Percentiles rank a stretch among this genome's conserved stretches.
Conservation (phyloP, 2,329 filamentous ascomycete genomes). For the Exophiala alcalophila region DNA sequence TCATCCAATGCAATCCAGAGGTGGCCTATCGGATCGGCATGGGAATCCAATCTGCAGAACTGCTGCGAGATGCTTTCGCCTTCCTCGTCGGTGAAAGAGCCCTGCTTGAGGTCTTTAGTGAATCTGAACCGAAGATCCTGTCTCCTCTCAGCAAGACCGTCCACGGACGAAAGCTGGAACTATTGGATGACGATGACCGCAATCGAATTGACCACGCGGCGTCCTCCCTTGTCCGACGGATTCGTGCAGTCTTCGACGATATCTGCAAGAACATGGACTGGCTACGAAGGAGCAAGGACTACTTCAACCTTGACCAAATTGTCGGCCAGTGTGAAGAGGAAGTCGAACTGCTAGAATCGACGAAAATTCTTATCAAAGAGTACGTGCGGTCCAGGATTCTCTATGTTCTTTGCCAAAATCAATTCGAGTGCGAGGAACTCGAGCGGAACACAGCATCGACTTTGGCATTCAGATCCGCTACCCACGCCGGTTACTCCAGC, state of each 20-base stretch:
- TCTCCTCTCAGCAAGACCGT: constrained; percentile 31
- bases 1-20: constrained; percentile 64
- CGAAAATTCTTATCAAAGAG: constrained; percentile 33
- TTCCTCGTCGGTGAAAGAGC: constrained; percentile 64
- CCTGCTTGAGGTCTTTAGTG: constrained; percentile 40
- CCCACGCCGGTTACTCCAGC: constrained; percentile 1
- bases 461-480: constrained; percentile 6
- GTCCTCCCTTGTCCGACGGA: constrained; percentile 50
- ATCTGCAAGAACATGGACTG: constrained; percentile 41
- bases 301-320: constrained; percentile 33
- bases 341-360: constrained; percentile 15
- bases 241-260: constrained; percentile 38
- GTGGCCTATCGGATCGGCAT: constrained; percentile 57
- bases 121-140: constrained; percentile 7
- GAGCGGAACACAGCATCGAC: constrained; percentile 7
- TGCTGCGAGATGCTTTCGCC: constrained; percentile 51
- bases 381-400: constrained; percentile 36
- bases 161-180: constrained; percentile 48
- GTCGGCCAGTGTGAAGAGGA: constrained; percentile 19
- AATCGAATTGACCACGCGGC: constrained; percentile 61
- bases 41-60: constrained; percentile 35
- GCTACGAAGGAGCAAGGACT: constrained; percentile 36
- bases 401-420: constrained; percentile 22
- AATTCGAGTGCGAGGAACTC: constrained; percentile 2
- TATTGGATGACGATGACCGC: constrained; percentile 53